phyloP scores from a whole-genome alignment of 176 grass and related monocot species.

The Neostapfia colusana region DNA sequence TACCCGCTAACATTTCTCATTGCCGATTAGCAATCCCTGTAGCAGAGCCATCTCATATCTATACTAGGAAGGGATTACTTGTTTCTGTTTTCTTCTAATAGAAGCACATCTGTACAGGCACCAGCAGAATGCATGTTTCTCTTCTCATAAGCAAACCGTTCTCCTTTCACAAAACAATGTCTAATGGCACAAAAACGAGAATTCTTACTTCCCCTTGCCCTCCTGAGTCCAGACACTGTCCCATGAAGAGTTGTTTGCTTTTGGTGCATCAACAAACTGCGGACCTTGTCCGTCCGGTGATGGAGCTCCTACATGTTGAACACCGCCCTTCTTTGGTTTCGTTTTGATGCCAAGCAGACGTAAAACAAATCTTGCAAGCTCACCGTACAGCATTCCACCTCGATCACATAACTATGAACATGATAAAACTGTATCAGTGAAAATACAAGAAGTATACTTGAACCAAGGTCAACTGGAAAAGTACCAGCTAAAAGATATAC shows the following conservation, averaged over 20 bases:
- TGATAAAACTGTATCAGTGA: constrained; percentile 12
- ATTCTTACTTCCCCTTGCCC: constrained; percentile 45
- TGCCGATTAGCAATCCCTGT: background rate
- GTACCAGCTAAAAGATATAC: constrained; percentile 36
- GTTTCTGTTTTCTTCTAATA: background rate
- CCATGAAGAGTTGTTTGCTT: constrained; percentile 56
- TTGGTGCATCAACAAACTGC: constrained; percentile 40
- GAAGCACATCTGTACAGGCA: constrained; percentile 12
- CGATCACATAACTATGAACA: constrained; percentile 64
- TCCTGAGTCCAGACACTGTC: constrained; percentile 63
- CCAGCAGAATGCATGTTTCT: constrained; percentile 1
- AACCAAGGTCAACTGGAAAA: background rate
- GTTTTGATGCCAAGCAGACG: constrained; percentile 69
- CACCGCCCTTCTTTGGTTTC: constrained; percentile 43
- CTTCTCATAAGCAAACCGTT: constrained; percentile 24
- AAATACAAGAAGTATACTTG: background rate
- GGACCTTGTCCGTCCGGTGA: constrained; percentile 21
- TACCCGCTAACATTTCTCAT: constrained; percentile 22
- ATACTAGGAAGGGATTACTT: constrained; percentile 40
- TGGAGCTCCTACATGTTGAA: constrained; percentile 31
- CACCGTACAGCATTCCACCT: constrained; percentile 71
- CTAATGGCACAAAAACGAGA: background rate
- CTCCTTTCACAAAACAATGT: background rate
- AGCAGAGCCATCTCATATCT: constrained; percentile 21
- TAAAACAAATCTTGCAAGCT: constrained; percentile 67